A percentile compares a stretch with the other conserved stretches of the same genome.
phyloP scores from a whole-genome alignment of 768 basidiomycete genomes.

The Amanita pseudoporphyria region DNA sequence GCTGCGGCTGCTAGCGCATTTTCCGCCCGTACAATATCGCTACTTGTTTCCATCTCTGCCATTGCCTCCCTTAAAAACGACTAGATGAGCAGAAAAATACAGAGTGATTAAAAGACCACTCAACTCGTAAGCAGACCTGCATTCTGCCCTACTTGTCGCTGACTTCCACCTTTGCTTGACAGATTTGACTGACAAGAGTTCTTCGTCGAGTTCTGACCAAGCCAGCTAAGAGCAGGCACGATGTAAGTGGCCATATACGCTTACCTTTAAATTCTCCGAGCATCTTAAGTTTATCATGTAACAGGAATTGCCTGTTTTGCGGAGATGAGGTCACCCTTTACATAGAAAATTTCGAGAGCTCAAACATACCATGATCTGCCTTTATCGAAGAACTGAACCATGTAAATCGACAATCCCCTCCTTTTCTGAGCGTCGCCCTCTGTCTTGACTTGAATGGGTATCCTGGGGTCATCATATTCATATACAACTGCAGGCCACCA shows the following conservation, averaged over 20 bases:
- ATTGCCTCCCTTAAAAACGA: constrained; percentile 27
- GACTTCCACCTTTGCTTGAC: constrained; percentile 55
- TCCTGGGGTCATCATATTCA: constrained; percentile 44
- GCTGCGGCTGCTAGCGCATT: neutral
- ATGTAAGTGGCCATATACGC: constrained; percentile 10
- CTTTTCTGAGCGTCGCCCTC: constrained; percentile 20
- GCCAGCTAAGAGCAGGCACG: neutral
- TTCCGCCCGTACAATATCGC: neutral
- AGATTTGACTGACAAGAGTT: constrained; percentile 44
- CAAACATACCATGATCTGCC: constrained; percentile 48
- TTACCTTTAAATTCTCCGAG: constrained; percentile 66
- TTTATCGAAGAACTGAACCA: constrained; percentile 78
- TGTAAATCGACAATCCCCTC: constrained; percentile 37
- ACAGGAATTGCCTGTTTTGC: constrained; percentile 50
- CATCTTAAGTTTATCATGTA: constrained; percentile 42
- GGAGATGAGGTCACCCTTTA: neutral
- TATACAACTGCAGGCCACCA: constrained; percentile 85
- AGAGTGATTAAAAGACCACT: neutral
- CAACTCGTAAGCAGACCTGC: constrained; percentile 53
- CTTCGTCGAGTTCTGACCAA: constrained; percentile 51
- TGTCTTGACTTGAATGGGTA: constrained; percentile 37
- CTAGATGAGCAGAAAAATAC: neutral
- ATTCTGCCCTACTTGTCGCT: constrained; percentile 36
- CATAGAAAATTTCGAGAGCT: neutral
- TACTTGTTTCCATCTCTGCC: constrained; percentile 33